These are phyloP conservation scores for Capronia americana DNA, from an alignment of 2,329 filamentous ascomycete genomes.

Conservation along the genomic window DNA sequence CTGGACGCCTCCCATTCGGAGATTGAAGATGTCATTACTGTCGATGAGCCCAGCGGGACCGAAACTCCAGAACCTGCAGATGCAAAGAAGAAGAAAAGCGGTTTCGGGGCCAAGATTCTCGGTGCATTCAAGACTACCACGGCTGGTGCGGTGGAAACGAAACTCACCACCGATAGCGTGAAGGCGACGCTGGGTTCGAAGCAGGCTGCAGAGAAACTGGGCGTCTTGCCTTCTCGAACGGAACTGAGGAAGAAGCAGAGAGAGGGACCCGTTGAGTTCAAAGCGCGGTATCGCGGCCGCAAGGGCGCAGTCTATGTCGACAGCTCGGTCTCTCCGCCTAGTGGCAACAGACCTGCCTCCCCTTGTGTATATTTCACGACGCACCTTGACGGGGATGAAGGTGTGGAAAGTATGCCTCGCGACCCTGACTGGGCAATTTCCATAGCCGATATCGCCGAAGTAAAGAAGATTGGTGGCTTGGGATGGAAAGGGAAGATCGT, in stretches of 20 bases:
- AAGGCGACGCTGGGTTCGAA: constrained; percentile 67
- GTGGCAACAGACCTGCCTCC: constrained; percentile 67
- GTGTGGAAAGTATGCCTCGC: constrained; percentile 57
- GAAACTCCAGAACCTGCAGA: constrained; percentile 47
- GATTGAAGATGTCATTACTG: constrained; percentile 66
- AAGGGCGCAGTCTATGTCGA: constrained; percentile 74
- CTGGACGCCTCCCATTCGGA: constrained; percentile 70
- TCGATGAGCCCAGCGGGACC: constrained; percentile 55
- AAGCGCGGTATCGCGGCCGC: constrained; percentile 71
- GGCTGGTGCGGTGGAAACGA: constrained; percentile 74
- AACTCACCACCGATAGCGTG: constrained; percentile 72
- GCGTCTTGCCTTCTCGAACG: constrained; percentile 65
- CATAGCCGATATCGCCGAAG: constrained; percentile 72
- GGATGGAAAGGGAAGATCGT: constrained; percentile 86
- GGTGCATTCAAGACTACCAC: constrained; percentile 72
- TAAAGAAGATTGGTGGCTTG: constrained; percentile 80
- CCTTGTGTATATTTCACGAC: constrained; percentile 72
- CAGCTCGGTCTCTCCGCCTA: constrained; percentile 45
- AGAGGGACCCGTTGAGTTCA: constrained; percentile 76
- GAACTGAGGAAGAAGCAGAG: constrained; percentile 50
- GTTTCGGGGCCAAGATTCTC: constrained; percentile 63
- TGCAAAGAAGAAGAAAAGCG: constrained; percentile 48
- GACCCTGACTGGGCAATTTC: constrained; percentile 72
- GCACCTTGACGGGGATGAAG: constrained; percentile 49
- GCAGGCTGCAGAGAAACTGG: constrained; percentile 73